Evolutionary conservation across 352 stramenopile genomes (phyloP), one percentile per base, ranked within the genome.

Genomic region (Pythium insidiosum): DNA sequence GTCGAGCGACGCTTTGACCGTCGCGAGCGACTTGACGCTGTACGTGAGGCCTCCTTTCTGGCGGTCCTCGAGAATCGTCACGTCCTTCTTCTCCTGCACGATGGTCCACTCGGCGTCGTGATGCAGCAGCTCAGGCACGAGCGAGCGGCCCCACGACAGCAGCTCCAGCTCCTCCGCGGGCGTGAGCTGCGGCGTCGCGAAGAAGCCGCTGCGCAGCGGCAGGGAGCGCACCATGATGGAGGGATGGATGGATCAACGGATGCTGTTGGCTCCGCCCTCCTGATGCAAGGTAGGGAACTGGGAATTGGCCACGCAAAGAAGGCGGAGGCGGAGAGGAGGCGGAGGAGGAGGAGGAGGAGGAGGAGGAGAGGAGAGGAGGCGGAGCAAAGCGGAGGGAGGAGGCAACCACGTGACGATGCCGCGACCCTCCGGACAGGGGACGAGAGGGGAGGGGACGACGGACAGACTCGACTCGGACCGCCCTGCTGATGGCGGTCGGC

Each of bases 41-140:
- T 91, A 91, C 24, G 68, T 87, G 9, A 91, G 65, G 5, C 78
- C 78, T 16, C 78, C 78, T 38, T 88, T 91, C 49, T 91, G 78
- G 1, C 78, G 74, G 61, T 91, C 78, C 47, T 91, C 73, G 36
- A 58, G 70, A 13, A 91, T 53, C 38, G 78, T 63, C 29, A 91
- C 61, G 35, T 75, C 75, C 30, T 75, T 74, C 51, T 83, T 83
- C 37, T 91, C 78, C 22, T 81, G 61, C 25, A 87, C 47, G 33
- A 79, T 59, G n/a, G 73, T 81, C 78, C 78, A 91, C 51, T 88
- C 78, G 38, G 75, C 73, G 34, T 88, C 75, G 11, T 70, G 61
- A 47, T 83, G 68, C n/a, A 64, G 68, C 12, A 91, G 56, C 18
- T 86, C 76, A 2, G 71, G 57, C 46, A 87, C 63, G 35, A 91